Evolutionary conservation across 345 rosid genomes (phyloP).

Genomic region (Psidium guajava): DNA sequence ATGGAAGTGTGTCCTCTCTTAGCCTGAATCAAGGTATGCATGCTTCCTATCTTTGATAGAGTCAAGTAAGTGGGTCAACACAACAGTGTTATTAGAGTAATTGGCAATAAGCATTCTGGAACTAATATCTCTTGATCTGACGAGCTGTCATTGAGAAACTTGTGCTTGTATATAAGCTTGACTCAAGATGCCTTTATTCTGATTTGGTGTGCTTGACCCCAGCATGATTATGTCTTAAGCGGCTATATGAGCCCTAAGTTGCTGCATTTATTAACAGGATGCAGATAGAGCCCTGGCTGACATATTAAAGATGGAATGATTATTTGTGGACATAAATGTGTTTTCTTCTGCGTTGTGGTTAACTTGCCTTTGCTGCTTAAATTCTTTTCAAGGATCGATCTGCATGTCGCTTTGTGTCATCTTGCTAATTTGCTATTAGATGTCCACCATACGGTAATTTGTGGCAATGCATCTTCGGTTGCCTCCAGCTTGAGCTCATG

Average conservation of each 20-base stretch:
- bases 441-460: not conserved
- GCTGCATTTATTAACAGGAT: not conserved
- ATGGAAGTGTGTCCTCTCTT: conserved; percentile 73
- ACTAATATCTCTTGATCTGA: not conserved
- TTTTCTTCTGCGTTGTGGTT: not conserved
- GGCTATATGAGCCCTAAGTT: not conserved
- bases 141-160: not conserved
- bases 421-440: not conserved
- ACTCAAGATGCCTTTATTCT: not conserved
- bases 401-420: not conserved
- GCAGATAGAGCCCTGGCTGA: not conserved
- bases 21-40: conserved; percentile 48
- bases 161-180: not conserved
- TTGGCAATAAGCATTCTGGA: not conserved
- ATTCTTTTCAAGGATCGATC: not conserved
- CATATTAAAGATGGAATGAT: not conserved
- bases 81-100: not conserved
- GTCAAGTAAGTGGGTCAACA: not conserved
- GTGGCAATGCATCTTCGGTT: not conserved
- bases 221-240: not conserved
- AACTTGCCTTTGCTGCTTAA: not conserved
- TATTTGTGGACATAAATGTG: not conserved
- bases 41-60: not conserved
- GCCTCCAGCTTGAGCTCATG: not conserved
- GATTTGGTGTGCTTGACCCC: not conserved